Conservation (phyloP, 2,329 filamentous ascomycete species). For the Alternaria atra region DNA sequence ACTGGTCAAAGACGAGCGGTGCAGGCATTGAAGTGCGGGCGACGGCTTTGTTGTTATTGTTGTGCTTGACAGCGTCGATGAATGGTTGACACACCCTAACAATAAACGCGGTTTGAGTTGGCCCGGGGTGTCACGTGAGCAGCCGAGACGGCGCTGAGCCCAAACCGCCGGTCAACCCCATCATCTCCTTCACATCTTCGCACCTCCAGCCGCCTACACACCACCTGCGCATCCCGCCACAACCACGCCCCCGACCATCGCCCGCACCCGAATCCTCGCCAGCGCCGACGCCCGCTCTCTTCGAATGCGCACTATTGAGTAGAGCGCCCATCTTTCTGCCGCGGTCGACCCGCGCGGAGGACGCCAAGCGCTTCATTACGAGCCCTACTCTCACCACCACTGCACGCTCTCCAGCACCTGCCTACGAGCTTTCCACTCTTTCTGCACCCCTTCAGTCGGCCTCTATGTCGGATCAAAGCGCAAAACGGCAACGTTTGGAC, state of each 20-base stretch:
- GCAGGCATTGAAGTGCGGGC: constrained; percentile 26
- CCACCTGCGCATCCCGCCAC: constrained; percentile 14
- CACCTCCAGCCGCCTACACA: constrained; percentile 23
- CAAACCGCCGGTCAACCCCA: constrained; percentile 24
- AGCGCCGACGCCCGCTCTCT: constrained; percentile 13
- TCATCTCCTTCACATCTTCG: constrained; percentile 24
- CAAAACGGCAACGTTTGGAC: constrained; percentile 53
- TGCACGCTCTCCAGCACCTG: constrained; percentile 25
- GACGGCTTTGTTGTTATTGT: neutral
- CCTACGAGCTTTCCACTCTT: constrained; percentile 18
- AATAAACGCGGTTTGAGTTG: constrained; percentile 14
- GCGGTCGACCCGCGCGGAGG: constrained; percentile 43
- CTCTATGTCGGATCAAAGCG: constrained; percentile 48
- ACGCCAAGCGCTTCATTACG: constrained; percentile 39
- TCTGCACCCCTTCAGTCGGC: constrained; percentile 13
- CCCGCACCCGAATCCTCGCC: constrained; percentile 8
- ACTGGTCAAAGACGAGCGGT: constrained; percentile 26
- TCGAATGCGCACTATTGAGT: constrained; percentile 46
- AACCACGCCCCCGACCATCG: constrained; percentile 7
- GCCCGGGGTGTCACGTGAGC: constrained; percentile 18
- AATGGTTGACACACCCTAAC: constrained; percentile 13
- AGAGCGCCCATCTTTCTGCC: constrained; percentile 35
- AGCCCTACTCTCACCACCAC: constrained; percentile 33
- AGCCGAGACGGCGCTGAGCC: constrained; percentile 20
- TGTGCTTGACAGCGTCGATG: constrained; percentile 3